Conservation (phyloP, 1,284 basidiomycete species). For the Ceratobasidium theobromae region DNA sequence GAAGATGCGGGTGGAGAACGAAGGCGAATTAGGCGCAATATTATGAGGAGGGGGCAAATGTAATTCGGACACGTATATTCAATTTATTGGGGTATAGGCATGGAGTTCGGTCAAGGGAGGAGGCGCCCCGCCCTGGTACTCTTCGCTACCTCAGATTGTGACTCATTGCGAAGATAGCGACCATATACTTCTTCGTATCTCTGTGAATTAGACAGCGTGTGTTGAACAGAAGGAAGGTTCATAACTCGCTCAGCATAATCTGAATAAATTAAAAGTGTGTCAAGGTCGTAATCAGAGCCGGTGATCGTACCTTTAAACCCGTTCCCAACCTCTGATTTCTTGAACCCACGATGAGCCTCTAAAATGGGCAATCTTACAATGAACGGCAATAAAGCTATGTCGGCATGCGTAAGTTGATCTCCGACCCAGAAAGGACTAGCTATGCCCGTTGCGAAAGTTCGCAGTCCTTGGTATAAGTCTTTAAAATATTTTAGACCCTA, state of each 20-base stretch:
- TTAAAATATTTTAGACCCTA: not conserved
- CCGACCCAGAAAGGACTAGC: conserved; percentile 22
- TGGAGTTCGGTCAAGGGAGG: not conserved
- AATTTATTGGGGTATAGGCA: not conserved
- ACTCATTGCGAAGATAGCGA: conserved; percentile 29
- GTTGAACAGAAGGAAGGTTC: conserved; percentile 24
- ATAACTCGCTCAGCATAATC: conserved; percentile 28
- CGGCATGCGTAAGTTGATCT: conserved; percentile 27
- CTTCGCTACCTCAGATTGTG: conserved; percentile 30
- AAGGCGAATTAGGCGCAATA: conserved; percentile 52
- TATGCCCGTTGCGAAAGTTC: conserved; percentile 18
- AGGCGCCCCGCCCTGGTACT: conserved; percentile 25
- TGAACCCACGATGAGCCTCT: conserved; percentile 15
- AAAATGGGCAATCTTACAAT: conserved; percentile 27
- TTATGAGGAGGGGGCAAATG: conserved; percentile 49
- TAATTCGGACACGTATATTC: not conserved
- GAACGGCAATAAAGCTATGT: conserved; percentile 24
- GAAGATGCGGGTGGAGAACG: conserved; percentile 47
- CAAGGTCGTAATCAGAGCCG: not conserved
- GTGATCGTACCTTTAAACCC: conserved; percentile 12
- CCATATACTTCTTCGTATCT: conserved; percentile 29
- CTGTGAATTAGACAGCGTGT: conserved; percentile 14
- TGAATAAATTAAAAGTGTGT: not conserved
- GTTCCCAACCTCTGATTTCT: conserved; percentile 23
- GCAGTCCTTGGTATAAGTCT: conserved; percentile 27